Evolutionary conservation across 1,284 basidiomycete species (phyloP).

Genomic region (Meripilus lineatus): DNA sequence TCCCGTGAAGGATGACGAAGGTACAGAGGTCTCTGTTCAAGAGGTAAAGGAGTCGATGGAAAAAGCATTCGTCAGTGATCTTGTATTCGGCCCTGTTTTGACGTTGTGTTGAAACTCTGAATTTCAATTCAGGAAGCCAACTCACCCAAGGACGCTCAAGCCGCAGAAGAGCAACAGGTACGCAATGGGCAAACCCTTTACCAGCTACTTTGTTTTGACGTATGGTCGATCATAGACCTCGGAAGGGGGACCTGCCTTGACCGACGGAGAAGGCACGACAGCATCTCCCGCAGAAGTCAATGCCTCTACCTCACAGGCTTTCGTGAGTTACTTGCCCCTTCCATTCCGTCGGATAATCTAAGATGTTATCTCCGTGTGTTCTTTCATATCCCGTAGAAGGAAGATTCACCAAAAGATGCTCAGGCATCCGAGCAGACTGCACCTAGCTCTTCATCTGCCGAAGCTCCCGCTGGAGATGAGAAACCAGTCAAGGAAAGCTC

Average conservation of each 20-base stretch:
- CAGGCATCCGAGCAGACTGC: conserved; percentile 22
- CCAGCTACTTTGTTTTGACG: background rate
- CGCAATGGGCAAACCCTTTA: background rate
- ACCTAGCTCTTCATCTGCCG: background rate
- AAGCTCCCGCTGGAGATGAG: conserved; percentile 1
- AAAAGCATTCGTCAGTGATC: conserved; percentile 8
- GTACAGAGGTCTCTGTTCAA: conserved; percentile 14
- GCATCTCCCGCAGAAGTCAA: background rate
- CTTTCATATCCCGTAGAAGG: conserved; percentile 13
- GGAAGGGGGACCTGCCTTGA: background rate
- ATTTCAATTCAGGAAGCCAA: conserved; percentile 21
- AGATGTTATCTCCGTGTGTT: no score
- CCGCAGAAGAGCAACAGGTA: conserved; percentile 21
- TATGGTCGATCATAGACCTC: no score
- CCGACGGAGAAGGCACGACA: background rate
- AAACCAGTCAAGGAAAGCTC: background rate
- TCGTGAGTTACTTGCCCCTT: background rate
- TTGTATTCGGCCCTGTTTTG: background rate
- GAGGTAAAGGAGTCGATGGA: conserved; percentile 7
- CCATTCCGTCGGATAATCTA: background rate
- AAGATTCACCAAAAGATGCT: conserved; percentile 29
- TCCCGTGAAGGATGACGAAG: conserved; percentile 13
- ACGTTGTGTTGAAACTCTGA: background rate
- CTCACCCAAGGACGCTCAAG: conserved; percentile 28
- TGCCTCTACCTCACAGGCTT: background rate